phyloP scores from a whole-genome alignment of 805 yeast genomes.

The Starmerella scarabaei region DNA sequence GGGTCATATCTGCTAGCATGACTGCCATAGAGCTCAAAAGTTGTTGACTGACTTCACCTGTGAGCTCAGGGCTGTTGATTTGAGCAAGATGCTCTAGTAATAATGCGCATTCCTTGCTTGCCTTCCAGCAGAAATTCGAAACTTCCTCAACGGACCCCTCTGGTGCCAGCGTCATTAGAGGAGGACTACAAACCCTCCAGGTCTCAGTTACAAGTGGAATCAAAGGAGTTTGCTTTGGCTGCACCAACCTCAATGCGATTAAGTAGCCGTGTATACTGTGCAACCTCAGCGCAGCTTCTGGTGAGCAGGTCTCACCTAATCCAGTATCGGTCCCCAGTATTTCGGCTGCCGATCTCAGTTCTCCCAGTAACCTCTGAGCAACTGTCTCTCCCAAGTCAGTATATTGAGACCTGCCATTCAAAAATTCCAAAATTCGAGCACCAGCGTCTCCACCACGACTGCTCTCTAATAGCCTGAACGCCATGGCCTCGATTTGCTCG shows the following conservation, averaged over 20 bases:
- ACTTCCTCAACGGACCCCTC: slow-evolving; percentile 23
- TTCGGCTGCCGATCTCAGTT: slow-evolving; percentile 28
- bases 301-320: neutral
- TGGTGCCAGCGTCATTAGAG: slow-evolving; percentile 11
- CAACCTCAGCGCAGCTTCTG: neutral
- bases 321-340: neutral
- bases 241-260: slow-evolving; percentile 30
- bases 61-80: neutral
- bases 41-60: slow-evolving; percentile 29
- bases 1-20: slow-evolving; percentile 39
- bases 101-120: slow-evolving; percentile 59
- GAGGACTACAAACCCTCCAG: slow-evolving; percentile 9
- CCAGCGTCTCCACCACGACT: slow-evolving; percentile 16
- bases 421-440: slow-evolving; percentile 11
- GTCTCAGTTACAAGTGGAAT: neutral
- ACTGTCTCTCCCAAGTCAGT: neutral
- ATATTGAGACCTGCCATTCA: slow-evolving; percentile 20
- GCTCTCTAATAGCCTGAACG: slow-evolving; percentile 5
- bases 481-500: slow-evolving; percentile 1
- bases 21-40: slow-evolving; percentile 54
- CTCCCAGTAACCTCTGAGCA: slow-evolving; percentile 16
- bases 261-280: slow-evolving; percentile 57
- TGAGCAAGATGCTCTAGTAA: slow-evolving; percentile 29
- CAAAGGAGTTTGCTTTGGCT: neutral
- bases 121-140: slow-evolving; percentile 67